phyloP scores from a whole-genome alignment of 2,329 filamentous ascomycete species.

The Fusarium hostae region DNA sequence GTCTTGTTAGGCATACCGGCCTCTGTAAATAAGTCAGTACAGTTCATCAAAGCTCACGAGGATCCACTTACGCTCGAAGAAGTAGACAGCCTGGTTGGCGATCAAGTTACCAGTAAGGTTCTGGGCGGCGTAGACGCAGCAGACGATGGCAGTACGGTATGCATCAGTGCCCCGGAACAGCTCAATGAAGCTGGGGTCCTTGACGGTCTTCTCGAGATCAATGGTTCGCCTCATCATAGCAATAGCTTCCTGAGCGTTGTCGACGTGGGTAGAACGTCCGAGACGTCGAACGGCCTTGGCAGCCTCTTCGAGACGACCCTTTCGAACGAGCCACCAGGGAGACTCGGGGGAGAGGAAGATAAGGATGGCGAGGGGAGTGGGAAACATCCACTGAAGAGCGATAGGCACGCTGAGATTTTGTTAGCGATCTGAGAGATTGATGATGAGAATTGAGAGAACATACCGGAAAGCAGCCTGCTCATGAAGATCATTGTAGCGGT shows the following conservation, averaged over 20 bases:
- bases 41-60: background rate
- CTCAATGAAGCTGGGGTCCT: slow-evolving; percentile 60
- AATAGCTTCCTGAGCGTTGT: slow-evolving; percentile 52
- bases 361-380: slow-evolving; percentile 64
- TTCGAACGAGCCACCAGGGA: slow-evolving; percentile 66
- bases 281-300: slow-evolving; percentile 59
- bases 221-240: slow-evolving; percentile 68
- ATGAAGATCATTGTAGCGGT: slow-evolving; percentile 55
- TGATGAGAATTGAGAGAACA: slow-evolving; percentile 2
- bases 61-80: slow-evolving; percentile 57
- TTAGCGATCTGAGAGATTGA: slow-evolving; percentile 23
- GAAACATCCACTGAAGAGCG: slow-evolving; percentile 69
- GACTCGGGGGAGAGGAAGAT: slow-evolving; percentile 62
- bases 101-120: slow-evolving; percentile 71
- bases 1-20: slow-evolving; percentile 66
- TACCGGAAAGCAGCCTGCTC: slow-evolving; percentile 35
- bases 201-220: slow-evolving; percentile 59
- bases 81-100: slow-evolving; percentile 70
- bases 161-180: slow-evolving; percentile 65
- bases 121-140: slow-evolving; percentile 67
- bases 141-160: slow-evolving; percentile 66
- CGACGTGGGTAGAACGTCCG: slow-evolving; percentile 45
- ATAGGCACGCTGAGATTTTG: slow-evolving; percentile 58
- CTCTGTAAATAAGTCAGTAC: slow-evolving; percentile 55
- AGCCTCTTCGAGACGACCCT: slow-evolving; percentile 57